Evolutionary conservation across 192 early-diverging fungal species (phyloP).

Genomic region (Gonapodya sp.): DNA sequence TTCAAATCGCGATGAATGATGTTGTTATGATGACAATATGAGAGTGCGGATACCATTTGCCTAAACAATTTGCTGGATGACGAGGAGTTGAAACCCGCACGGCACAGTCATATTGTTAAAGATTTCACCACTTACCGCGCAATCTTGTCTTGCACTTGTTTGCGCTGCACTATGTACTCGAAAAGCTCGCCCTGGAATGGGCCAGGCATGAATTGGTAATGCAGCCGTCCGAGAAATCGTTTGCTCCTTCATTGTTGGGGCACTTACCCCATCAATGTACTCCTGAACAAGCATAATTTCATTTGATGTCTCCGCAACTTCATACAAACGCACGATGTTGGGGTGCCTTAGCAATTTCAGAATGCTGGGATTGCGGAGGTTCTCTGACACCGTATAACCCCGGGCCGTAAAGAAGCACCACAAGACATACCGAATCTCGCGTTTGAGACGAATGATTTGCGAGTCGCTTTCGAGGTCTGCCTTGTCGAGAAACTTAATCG

Average conservation of each 20-base stretch:
- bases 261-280: constrained; percentile 32
- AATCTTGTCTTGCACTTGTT: not conserved
- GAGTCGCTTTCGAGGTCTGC: constrained; percentile 30
- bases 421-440: not conserved
- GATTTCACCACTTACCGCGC: constrained; percentile 25
- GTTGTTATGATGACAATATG: constrained; percentile 43
- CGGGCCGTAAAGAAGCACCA: too few species aligned
- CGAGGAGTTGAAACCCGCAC: constrained; percentile 36
- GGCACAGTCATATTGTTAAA: not conserved
- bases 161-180: not conserved
- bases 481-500: constrained; percentile 57
- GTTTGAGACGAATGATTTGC: not conserved
- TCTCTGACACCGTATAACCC: too few species aligned
- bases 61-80: constrained; percentile 37
- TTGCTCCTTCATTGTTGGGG: too few species aligned
- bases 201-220: too few species aligned
- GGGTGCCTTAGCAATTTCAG: constrained; percentile 49
- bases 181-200: not conserved
- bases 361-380: constrained; percentile 50
- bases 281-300: constrained; percentile 53
- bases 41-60: constrained; percentile 46
- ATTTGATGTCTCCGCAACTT: constrained; percentile 51
- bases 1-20: constrained; percentile 52
- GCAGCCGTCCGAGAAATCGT: too few species aligned
- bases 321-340: constrained; percentile 48